Conservation (phyloP, 257 asterid species). For the Coffea eugenioides region DNA sequence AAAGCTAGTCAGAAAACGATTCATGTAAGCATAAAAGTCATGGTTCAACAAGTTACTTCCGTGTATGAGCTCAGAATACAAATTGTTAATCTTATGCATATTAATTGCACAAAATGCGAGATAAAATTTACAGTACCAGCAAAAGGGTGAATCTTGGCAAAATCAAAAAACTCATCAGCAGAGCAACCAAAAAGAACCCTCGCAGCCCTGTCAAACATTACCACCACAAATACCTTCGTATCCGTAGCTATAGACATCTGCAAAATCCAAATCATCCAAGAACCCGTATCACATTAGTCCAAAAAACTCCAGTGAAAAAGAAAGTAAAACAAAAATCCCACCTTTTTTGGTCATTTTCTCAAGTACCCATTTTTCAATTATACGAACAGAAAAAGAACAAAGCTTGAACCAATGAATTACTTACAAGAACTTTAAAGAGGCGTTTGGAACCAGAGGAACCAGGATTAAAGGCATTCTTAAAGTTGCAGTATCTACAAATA, state of each 20-base stretch:
- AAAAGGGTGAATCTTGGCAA: conserved; percentile 64
- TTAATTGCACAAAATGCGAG: background rate
- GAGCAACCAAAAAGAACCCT: conserved; percentile 87
- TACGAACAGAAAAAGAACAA: background rate
- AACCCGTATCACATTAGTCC: background rate
- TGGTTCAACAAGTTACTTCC: background rate
- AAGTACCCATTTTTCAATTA: background rate
- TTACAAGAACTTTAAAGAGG: conserved; percentile 77
- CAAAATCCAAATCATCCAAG: conserved; percentile 11
- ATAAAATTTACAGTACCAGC: conserved; percentile 44
- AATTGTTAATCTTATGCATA: no score
- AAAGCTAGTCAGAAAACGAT: background rate
- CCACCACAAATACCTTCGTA: conserved; percentile 59
- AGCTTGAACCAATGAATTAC: conserved; percentile 16
- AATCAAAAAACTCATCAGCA: conserved; percentile 78
- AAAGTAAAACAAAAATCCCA: background rate
- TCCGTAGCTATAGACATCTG: conserved; percentile 87
- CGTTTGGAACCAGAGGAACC: conserved; percentile 53
- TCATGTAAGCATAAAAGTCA: background rate
- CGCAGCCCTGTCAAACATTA: conserved; percentile 90
- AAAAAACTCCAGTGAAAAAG: background rate
- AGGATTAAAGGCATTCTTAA: conserved; percentile 38
- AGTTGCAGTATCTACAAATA: conserved; percentile 53
- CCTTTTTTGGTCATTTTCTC: background rate
- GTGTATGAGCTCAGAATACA: background rate